Evolutionary conservation across 305 asterid genomes (phyloP), one percentile per base, ranked within the genome.

Genomic region (Plantago rigida): DNA sequence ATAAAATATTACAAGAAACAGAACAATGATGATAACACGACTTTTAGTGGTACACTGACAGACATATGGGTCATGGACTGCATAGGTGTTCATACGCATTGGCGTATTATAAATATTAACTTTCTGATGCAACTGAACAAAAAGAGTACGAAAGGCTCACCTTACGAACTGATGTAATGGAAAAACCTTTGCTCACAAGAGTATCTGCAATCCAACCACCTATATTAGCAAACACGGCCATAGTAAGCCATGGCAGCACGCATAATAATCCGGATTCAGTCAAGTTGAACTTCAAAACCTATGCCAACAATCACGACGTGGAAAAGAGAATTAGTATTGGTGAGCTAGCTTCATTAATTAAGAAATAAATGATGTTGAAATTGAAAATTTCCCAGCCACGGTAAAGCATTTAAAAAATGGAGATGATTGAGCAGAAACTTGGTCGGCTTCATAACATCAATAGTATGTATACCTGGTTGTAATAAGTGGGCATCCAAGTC

Each of bases 401-500:
- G 44, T 48, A 62, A 26, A 63, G 36, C 45, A 50, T 7, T 10
- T 10, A 3, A 11, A 51, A 15, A 44, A 22, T 39, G 59, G 13
- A 59, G n/a, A 51, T 22, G 28, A 51, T 47, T 5, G 24, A 67
- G 62, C 31, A 67, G 54, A 72, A 57, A 26, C 36, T 15, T 28
- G 24, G 52, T 51, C 55, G 17, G 55, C 67, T 62, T 12, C 39
- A 55, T 57, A 60, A 49, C 61, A 51, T 31, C 46, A 62, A 53
- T 31, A 56, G 63, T 55, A 49, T 62, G 68, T 47, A n/a, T 76
- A 92, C 96, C 97, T 89, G 99, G 79, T 85, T 92, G 57, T 92
- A 92, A 80, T 92, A 92, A 39, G 99, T 89, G 47, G 96, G 95
- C 96, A 87, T 91, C 97, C 96, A 91, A 22, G 97, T 91, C 69